phyloP scores from a whole-genome alignment of 208 protist genomes.

The Wallacemonas sp. region DNA sequence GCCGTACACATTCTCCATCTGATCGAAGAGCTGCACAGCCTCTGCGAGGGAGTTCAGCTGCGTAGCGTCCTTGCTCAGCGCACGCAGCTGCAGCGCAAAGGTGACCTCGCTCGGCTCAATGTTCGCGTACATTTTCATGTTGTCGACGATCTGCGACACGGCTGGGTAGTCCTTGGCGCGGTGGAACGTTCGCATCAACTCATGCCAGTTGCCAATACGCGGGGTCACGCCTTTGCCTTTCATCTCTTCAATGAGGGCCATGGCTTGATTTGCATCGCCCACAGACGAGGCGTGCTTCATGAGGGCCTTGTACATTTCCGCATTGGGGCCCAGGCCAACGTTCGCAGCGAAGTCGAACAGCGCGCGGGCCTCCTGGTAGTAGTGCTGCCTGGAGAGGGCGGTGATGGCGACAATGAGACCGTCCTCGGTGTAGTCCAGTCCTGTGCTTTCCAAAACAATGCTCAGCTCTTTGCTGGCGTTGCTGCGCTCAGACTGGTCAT shows the following conservation, averaged over 20 bases:
- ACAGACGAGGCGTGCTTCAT: conserved; percentile 66
- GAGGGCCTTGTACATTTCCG: conserved; percentile 85
- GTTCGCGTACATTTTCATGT: conserved; percentile 94
- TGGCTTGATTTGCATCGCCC: conserved; percentile 73
- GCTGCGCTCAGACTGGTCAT: conserved; percentile 76
- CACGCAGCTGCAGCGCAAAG: conserved; percentile 80
- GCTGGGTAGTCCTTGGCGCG: conserved; percentile 81
- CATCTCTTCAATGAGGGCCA: conserved; percentile 89
- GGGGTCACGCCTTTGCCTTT: conserved; percentile 83
- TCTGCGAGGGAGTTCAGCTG: conserved; percentile 80
- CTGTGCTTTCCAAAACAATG: conserved; percentile 53
- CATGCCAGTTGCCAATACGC: conserved; percentile 92
- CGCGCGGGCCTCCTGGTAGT: conserved; percentile 61
- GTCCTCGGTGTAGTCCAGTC: conserved; percentile 83
- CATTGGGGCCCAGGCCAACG: conserved; percentile 72
- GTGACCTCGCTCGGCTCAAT: conserved; percentile 92
- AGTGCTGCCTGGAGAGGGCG: conserved; percentile 61
- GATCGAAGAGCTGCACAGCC: conserved; percentile 88
- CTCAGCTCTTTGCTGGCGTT: conserved; percentile 79
- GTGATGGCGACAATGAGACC: conserved; percentile 71
- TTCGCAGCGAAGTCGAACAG: conserved; percentile 74
- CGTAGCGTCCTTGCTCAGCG: conserved; percentile 69
- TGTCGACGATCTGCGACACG: conserved; percentile 81
- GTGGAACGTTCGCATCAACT: conserved; percentile 87
- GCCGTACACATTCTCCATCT: conserved; percentile 91